phyloP scores from a whole-genome alignment of 2,329 filamentous ascomycete genomes.

The Ceratocystis eucalypticola region DNA sequence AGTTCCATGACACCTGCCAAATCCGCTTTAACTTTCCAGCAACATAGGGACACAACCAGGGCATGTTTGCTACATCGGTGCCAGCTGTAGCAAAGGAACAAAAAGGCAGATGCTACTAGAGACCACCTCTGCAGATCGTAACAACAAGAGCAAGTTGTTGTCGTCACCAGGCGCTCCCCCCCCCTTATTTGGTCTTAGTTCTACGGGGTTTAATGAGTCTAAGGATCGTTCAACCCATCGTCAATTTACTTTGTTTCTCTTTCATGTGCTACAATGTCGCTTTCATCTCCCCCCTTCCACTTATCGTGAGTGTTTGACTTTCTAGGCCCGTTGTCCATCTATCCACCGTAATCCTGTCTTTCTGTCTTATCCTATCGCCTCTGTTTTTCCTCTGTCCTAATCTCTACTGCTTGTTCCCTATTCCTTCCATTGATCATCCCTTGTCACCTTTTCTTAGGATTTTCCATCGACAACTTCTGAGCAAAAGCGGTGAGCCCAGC shows the following conservation, averaged over 20 bases:
- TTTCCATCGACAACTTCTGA: background rate
- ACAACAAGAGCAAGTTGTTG: background rate
- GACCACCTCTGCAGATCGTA: background rate
- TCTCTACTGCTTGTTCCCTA: background rate
- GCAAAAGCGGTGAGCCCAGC: background rate
- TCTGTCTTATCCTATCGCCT: background rate
- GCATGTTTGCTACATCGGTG: background rate
- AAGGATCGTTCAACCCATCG: background rate
- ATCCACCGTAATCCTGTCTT: background rate
- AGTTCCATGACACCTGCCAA: slow-evolving; percentile 2
- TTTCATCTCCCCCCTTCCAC: background rate
- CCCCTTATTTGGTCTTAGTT: background rate
- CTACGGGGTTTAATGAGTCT: background rate
- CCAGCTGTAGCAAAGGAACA: background rate
- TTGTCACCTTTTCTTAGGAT: background rate
- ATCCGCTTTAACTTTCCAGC: background rate
- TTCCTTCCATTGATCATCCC: background rate
- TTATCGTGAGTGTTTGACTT: background rate
- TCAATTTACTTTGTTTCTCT: background rate
- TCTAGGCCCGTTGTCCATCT: background rate
- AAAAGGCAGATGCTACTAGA: background rate
- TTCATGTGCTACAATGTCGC: background rate
- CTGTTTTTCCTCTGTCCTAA: background rate
- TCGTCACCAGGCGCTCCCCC: background rate
- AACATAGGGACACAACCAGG: background rate